Percentiles rank a stretch among this genome's conserved stretches.
Evolutionary conservation across 768 basidiomycete species (phyloP).

Genomic region (Hydnum rufescens): DNA sequence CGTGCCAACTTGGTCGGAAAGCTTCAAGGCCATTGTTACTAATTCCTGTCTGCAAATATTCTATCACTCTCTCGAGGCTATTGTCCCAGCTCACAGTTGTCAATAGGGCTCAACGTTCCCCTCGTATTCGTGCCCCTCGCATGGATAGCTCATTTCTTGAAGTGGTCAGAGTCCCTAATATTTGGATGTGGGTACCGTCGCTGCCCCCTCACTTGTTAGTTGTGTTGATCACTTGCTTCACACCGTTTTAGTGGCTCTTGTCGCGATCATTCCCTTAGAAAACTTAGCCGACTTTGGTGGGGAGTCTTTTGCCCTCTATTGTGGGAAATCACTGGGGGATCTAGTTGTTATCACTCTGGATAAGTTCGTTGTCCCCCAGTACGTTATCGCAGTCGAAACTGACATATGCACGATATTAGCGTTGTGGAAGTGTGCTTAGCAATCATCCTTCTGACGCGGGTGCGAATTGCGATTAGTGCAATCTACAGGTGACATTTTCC

Average conservation of each 20-base stretch:
- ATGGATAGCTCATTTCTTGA: constrained; percentile 35
- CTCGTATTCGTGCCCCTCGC: constrained; percentile 38
- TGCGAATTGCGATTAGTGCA: constrained; percentile 44
- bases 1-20: background rate
- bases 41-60: background rate
- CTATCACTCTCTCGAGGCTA: background rate
- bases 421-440: constrained; percentile 53
- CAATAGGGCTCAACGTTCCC: constrained; percentile 24
- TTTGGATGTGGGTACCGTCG: constrained; percentile 25
- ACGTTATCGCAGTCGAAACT: background rate
- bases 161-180: constrained; percentile 21
- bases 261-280: constrained; percentile 47
- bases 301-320: constrained; percentile 36
- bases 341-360: constrained; percentile 43
- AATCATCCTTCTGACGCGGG: constrained; percentile 42
- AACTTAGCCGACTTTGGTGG: constrained; percentile 45
- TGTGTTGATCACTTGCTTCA: background rate
- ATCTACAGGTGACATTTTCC: constrained; percentile 44
- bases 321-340: constrained; percentile 38
- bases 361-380: constrained; percentile 29
- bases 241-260: constrained; percentile 32
- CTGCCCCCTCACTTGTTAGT: background rate
- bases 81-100: background rate
- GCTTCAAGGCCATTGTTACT: background rate
- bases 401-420: constrained; percentile 18